Evolutionary conservation across 306 rosid species (phyloP).

Genomic region (Astragalus membranaceus): DNA sequence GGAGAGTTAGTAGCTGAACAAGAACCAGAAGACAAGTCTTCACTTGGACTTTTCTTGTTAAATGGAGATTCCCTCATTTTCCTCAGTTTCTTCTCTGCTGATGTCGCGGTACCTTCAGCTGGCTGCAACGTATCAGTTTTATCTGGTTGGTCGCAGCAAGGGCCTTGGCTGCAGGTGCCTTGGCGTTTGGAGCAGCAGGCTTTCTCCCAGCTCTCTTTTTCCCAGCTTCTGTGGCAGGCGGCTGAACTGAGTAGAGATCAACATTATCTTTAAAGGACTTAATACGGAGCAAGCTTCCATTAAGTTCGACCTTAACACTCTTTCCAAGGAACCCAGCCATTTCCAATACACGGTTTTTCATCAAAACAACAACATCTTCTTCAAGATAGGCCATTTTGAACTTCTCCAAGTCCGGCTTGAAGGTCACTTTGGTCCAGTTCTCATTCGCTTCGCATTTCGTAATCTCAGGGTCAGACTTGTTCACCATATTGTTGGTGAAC

Average conservation of each 20-base stretch:
- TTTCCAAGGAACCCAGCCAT: conserved; percentile 95
- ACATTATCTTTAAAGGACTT: conserved; percentile 74
- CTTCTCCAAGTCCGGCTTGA: conserved; percentile 79
- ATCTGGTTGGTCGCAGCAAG: too few species aligned
- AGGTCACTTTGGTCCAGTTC: conserved; percentile 90
- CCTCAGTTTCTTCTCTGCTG: conserved; percentile 84
- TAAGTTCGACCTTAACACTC: conserved; percentile 82
- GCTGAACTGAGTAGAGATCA: conserved; percentile 55
- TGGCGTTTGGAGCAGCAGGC: conserved; percentile 37
- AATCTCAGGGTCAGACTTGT: conserved; percentile 59
- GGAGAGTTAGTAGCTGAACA: conserved; percentile 33
- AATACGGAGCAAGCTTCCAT: conserved; percentile 49
- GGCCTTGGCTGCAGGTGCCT: conserved; percentile 37
- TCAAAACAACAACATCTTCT: conserved; percentile 85
- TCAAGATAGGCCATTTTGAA: conserved; percentile 81
- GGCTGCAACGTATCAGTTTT: conserved; percentile 57
- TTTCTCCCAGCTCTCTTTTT: conserved; percentile 59
- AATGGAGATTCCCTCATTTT: conserved; percentile 87
- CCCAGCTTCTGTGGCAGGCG: conserved; percentile 26
- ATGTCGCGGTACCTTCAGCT: conserved; percentile 39
- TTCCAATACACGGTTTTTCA: too few species aligned
- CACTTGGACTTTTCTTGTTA: conserved; percentile 53
- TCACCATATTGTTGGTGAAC: conserved; percentile 75
- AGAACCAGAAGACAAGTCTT: conserved; percentile 21
- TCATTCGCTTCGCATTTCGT: conserved; percentile 72